phyloP scores from a whole-genome alignment of 2,329 filamentous ascomycete genomes.

The Onygenales sp. region DNA sequence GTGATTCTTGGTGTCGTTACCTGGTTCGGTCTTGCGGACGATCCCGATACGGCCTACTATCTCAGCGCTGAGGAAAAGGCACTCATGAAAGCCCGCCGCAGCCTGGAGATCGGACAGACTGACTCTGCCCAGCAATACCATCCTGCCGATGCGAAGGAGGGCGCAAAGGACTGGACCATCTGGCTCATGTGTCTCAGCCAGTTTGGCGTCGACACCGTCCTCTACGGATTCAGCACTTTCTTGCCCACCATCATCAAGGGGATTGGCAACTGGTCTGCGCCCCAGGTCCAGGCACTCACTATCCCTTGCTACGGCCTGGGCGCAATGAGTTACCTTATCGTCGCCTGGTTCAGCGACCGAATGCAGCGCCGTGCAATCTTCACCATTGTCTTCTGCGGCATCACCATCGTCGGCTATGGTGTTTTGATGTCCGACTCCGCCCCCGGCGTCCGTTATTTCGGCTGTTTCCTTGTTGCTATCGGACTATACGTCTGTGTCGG shows the following conservation, averaged over 20 bases:
- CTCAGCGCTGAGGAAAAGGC: conserved; percentile 50
- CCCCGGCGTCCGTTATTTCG: conserved; percentile 61
- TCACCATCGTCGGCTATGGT: conserved; percentile 61
- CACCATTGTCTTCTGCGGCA: conserved; percentile 49
- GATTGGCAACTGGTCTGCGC: conserved; percentile 53
- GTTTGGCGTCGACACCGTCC: conserved; percentile 66
- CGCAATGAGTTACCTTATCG: conserved; percentile 57
- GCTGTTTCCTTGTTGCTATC: conserved; percentile 65
- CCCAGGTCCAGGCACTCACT: conserved; percentile 64
- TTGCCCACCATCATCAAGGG: conserved; percentile 68
- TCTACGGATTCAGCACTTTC: conserved; percentile 71
- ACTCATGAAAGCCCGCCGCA: conserved; percentile 44
- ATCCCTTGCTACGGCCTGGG: conserved; percentile 70
- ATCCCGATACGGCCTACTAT: conserved; percentile 55
- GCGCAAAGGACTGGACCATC: conserved; percentile 66
- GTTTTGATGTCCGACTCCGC: conserved; percentile 53
- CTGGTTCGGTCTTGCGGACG: conserved; percentile 54
- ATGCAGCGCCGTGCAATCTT: conserved; percentile 58
- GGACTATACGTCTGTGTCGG: conserved; percentile 58
- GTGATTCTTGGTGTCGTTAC: conserved; percentile 47
- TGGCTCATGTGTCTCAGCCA: conserved; percentile 61
- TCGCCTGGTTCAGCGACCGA: conserved; percentile 59
- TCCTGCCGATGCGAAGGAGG: conserved; percentile 55
- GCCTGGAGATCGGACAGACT: conserved; percentile 41
- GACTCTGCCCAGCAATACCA: conserved; percentile 45